These are phyloP conservation scores for Galium porrigens DNA, from an alignment of 305 asterid species.

Conservation along the genomic window DNA sequence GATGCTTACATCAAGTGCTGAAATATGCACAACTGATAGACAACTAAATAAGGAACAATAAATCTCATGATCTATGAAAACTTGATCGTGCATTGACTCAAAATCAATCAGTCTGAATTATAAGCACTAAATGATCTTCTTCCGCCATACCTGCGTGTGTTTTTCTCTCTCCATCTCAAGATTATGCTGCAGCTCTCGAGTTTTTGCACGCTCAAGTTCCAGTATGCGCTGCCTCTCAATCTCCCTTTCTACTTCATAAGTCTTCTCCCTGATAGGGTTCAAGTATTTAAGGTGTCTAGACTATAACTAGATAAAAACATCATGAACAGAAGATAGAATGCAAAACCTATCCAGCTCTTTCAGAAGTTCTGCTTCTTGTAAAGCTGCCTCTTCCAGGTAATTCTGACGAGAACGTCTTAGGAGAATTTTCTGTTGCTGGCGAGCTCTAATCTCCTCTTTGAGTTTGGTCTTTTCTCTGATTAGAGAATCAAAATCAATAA, in stretches of 20 bases:
- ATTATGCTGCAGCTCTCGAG: conserved; percentile 77
- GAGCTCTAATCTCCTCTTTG: conserved; percentile 65
- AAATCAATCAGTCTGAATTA: conserved; percentile 1
- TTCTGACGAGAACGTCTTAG: conserved; percentile 60
- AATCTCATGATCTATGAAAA: background rate
- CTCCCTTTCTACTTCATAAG: conserved; percentile 75
- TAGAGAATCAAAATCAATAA: conserved; percentile 11
- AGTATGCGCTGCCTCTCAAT: conserved; percentile 67
- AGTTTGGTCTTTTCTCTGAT: conserved; percentile 71
- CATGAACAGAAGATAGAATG: conserved; percentile 7
- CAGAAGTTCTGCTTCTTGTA: conserved; percentile 72
- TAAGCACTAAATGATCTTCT: conserved; percentile 15
- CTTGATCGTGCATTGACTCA: background rate
- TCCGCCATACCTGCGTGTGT: conserved; percentile 79
- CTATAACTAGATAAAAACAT: background rate
- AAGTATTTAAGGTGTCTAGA: conserved; percentile 4
- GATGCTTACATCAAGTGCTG: background rate
- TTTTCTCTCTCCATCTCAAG: conserved; percentile 94
- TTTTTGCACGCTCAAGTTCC: conserved; percentile 81
- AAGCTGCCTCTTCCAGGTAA: conserved; percentile 69
- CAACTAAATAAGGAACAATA: background rate
- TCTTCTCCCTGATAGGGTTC: conserved; percentile 43
- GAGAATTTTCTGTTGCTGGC: conserved; percentile 70
- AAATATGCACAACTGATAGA: background rate
- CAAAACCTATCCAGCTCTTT: conserved; percentile 79